Evolutionary conservation across 371 early-diverging fungal genomes (phyloP).

Genomic region (Syncephalastrum monosporum): DNA sequence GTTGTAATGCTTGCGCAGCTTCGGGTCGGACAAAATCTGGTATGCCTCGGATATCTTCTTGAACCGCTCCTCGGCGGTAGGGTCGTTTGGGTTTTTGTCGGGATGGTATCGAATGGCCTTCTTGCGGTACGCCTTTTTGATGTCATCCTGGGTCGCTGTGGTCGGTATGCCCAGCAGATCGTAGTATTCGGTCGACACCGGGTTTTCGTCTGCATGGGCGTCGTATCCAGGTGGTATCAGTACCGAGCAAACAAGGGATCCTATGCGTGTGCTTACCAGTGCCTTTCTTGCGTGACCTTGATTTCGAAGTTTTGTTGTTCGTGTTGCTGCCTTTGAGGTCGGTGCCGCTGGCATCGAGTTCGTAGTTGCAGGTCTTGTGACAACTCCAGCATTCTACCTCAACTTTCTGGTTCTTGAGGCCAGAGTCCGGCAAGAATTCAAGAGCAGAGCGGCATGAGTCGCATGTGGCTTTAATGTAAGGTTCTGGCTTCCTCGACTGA

Average conservation of each 20-base stretch:
- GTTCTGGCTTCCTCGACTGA: conserved; percentile 43
- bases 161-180: conserved; percentile 85
- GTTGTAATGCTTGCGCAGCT: conserved; percentile 84
- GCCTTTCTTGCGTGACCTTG: conserved; percentile 43
- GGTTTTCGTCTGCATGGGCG: conserved; percentile 59
- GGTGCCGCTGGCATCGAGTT: conserved; percentile 43
- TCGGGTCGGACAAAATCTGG: conserved; percentile 87
- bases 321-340: conserved; percentile 27
- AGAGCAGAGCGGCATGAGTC: conserved; percentile 37
- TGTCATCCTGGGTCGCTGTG: conserved; percentile 82
- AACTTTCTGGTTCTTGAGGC: conserved; percentile 24
- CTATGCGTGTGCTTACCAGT: conserved; percentile 31
- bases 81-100: conserved; percentile 85
- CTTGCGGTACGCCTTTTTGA: conserved; percentile 94
- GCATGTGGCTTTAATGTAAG: conserved; percentile 47
- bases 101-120: conserved; percentile 94
- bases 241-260: conserved; percentile 1
- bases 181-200: conserved; percentile 81
- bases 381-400: conserved; percentile 58
- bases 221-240: too few species aligned
- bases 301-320: conserved; percentile 10
- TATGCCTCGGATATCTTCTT: conserved; percentile 95
- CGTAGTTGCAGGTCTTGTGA: conserved; percentile 42
- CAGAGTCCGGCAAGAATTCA: conserved; percentile 39
- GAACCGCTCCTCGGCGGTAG: conserved; percentile 89